Evolutionary conservation across 768 basidiomycete genomes (phyloP), one percentile per base, ranked within the genome.

Genomic region (Lentinula edodes): DNA sequence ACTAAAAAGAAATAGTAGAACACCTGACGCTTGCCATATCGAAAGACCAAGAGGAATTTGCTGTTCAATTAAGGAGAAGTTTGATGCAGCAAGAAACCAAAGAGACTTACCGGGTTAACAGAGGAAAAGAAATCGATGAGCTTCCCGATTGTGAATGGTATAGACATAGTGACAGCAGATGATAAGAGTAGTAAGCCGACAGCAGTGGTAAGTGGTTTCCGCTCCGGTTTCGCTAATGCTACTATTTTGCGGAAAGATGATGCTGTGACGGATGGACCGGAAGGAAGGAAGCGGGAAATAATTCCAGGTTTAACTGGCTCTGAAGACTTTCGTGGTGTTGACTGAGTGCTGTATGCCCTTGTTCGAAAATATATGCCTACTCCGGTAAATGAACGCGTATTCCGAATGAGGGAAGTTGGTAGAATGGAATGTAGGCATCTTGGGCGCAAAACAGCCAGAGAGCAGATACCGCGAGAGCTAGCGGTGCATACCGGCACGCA

Each of bases 111-210:
- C n/a, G 87, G 85, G 66, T 83, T 80, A 1, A 81, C 65, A 7
- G 87, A 76, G 0, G 90, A 87, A 73, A 97, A 98, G 75, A 90
- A 94, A 75, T 98, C 95, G 63, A 99, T 97, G 56, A 98, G 78
- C 71, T 87, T 91, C 9, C 96, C 96, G 67, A 98, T 88, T 1
- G 94, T 94, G 66, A 97, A 85, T 0, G 96, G 96, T 12, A 98
- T 83, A 65, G 89, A 90, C 87, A 98, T 90, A 3, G 93, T 91
- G 20, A 99, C 91, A 2, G 89, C 78, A 8, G 93, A 93, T 0
- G 95, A 96, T n/a, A 93, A 80, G 15, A 95, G 72, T 7, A 98
- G 79, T 64, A 96, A 74, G 0, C 89, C 90, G 51, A 95, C 78
- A 6, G 95, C 95, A 46, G 87, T 79, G 0, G 83, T 69, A 8